These are phyloP conservation scores for Penicillium maclennaniae DNA, from an alignment of 495 filamentous ascomycete species.

Conservation along the genomic window DNA sequence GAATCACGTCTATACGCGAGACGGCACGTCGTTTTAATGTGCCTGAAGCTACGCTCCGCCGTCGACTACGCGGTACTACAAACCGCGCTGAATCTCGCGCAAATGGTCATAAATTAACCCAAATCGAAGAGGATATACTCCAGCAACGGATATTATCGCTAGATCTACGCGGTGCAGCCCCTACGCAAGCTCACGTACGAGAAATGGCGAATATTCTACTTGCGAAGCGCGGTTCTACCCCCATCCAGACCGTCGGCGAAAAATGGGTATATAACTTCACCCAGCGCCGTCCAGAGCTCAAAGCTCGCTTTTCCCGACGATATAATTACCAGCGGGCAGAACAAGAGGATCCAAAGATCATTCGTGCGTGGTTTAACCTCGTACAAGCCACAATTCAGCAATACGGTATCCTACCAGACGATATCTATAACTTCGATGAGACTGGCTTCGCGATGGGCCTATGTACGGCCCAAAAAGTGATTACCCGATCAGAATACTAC, in stretches of 20 bases:
- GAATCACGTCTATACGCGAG: background rate
- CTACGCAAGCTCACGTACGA: constrained; percentile 3
- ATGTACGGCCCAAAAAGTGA: constrained; percentile 25
- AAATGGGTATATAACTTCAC: constrained; percentile 25
- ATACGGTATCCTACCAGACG: background rate
- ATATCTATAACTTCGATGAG: constrained; percentile 33
- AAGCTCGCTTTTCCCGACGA: constrained; percentile 22
- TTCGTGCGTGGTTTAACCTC: background rate
- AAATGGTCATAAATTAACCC: constrained; percentile 22
- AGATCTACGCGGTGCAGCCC: constrained; percentile 12
- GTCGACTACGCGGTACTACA: background rate
- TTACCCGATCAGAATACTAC: constrained; percentile 25
- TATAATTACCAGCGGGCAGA: background rate
- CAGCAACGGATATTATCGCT: constrained; percentile 28
- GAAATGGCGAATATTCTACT: background rate
- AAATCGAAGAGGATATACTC: constrained; percentile 28
- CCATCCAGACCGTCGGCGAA: background rate
- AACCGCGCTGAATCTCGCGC: background rate
- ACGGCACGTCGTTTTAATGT: background rate
- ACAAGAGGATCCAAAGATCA: background rate
- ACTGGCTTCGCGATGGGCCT: constrained; percentile 40
- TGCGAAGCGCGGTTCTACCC: background rate
- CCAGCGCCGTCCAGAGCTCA: constrained; percentile 24
- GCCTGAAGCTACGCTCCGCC: background rate
- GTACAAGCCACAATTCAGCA: background rate